Percentiles rank a stretch among this genome's conserved stretches.
Evolutionary conservation across 495 filamentous ascomycete species (phyloP).

Genomic region (Letharia columbiana): DNA sequence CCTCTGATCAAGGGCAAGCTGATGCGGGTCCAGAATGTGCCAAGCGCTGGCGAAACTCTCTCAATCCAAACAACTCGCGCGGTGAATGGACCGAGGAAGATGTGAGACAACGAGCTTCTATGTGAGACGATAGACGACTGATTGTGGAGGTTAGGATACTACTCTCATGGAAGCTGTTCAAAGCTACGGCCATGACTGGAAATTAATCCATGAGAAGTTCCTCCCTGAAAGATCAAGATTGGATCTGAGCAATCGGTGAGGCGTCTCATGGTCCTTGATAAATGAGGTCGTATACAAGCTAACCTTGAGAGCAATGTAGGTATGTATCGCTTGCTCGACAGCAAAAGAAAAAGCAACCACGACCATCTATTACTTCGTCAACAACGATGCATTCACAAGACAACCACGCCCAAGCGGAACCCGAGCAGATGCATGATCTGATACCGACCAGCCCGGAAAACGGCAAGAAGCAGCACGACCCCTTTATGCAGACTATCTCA

Average conservation of each 20-base stretch:
- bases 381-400: background rate
- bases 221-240: slow-evolving; percentile 8
- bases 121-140: background rate
- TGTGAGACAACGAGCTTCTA: background rate
- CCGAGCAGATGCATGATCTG: background rate
- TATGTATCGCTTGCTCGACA: slow-evolving; percentile 9
- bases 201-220: slow-evolving; percentile 4
- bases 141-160: background rate
- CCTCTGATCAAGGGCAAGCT: background rate
- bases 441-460: background rate
- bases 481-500: background rate
- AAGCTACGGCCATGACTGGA: slow-evolving; percentile 8
- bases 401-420: background rate
- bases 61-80: slow-evolving; percentile 5
- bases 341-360: slow-evolving; percentile 6
- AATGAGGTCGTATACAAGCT: background rate
- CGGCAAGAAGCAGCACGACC: background rate
- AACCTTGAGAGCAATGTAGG: background rate
- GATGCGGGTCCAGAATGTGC: slow-evolving; percentile 9
- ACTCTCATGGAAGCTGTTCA: slow-evolving; percentile 7
- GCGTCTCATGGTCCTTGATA: background rate
- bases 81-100: slow-evolving; percentile 14
- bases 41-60: slow-evolving; percentile 11
- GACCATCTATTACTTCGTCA: background rate
- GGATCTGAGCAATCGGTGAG: slow-evolving; percentile 10